Evolutionary conservation across 805 yeast species (phyloP), one percentile per base, ranked within the genome.

Genomic region (Tetrapisispora taiwanensis): DNA sequence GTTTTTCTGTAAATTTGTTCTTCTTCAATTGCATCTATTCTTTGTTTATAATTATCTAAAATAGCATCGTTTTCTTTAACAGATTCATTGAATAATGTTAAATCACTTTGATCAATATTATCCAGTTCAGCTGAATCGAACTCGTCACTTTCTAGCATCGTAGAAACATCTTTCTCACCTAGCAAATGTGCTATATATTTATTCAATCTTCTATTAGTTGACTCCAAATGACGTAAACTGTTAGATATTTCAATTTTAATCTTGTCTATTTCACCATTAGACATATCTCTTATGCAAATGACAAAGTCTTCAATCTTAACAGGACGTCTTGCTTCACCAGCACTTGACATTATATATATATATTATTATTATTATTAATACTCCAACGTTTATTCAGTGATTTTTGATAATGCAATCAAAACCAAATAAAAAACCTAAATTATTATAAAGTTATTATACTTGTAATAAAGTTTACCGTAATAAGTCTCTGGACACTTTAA

Each of bases 41-140:
- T 62, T 32, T 67, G 65, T 10, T 56, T 46, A 54, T 79, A 81
- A 53, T 74, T 79, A 2, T 58, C 52, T 19, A 80, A 63, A n/a
- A 80, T 83, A 3, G 58, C 55, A 12, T 66, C 60, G 56, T 82
- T 82, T 50, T 81, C 89, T 8, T 55, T 52, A 15, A 79, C 68
- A 9, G 80, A 70, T n/a, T 76, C 81, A 6, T 52, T 56, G 59
- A 74, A 81, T 14, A 82, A 54, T 14, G 63, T 58, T n/a, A 66
- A 54, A 53, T 81, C 86, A 12, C 67, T 67, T 4, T 62, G 65
- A 18, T 66, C 65, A 26, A 63, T 59, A 10, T 60, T 54, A 19
- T 55, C 56, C 19, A 53, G 48, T 20, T 64, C 60, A 24, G 53
- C 53, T 3, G 14, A 48, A 20, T 52, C 49, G 15, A 52, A 59